phyloP scores from a whole-genome alignment of 2,329 filamentous ascomycete genomes.

The Aspergillus unguis region DNA sequence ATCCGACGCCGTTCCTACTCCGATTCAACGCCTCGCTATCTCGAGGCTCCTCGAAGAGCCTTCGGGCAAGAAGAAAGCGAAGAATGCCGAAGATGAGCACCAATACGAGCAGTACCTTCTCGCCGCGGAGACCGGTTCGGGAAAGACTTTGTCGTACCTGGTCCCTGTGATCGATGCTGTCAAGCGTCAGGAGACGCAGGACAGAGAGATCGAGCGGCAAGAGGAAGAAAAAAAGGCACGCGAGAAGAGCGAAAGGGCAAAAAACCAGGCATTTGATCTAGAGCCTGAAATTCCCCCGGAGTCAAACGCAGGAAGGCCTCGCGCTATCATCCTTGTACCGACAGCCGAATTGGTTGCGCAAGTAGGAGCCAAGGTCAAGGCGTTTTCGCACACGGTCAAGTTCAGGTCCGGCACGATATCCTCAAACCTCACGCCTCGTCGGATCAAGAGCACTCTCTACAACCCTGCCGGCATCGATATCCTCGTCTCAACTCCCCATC shows the following conservation, averaged over 20 bases:
- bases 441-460: constrained; percentile 84
- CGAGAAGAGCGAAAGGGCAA: constrained; percentile 49
- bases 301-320: constrained; percentile 70
- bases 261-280: constrained; percentile 60
- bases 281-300: constrained; percentile 59
- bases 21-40: constrained; percentile 85
- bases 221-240: constrained; percentile 55
- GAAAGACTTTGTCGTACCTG: constrained; percentile 92
- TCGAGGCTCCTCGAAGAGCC: constrained; percentile 67
- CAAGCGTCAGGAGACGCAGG: constrained; percentile 68
- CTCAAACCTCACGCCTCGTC: constrained; percentile 68
- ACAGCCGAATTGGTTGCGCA: constrained; percentile 90
- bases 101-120: constrained; percentile 69
- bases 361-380: constrained; percentile 76
- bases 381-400: constrained; percentile 78
- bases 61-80: constrained; percentile 36
- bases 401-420: constrained; percentile 82
- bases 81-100: constrained; percentile 38
- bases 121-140: constrained; percentile 93
- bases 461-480: constrained; percentile 77
- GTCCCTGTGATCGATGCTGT: constrained; percentile 80
- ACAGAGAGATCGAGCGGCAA: constrained; percentile 58
- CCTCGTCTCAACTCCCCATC: constrained; percentile 80
- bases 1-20: constrained; percentile 74
- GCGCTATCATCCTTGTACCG: constrained; percentile 81